Percentiles rank a stretch among this genome's conserved stretches.
Conservation (phyloP, 345 rosid species). For the Brassica juncea region DNA sequence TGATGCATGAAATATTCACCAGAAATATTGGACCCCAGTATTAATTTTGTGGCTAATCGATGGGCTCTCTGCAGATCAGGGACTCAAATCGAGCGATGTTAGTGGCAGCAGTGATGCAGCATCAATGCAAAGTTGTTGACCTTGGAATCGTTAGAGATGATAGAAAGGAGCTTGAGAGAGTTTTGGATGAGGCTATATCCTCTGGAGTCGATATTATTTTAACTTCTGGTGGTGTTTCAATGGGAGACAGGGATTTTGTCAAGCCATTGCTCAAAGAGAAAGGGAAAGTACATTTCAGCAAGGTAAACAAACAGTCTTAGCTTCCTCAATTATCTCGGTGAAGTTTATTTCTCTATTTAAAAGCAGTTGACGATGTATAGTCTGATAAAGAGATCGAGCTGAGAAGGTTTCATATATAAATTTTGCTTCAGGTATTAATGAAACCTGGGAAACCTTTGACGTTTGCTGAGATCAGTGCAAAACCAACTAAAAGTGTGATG, state of each 20-base stretch:
- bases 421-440: slow-evolving; percentile 72
- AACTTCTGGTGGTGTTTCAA: slow-evolving; percentile 98
- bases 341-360: background rate
- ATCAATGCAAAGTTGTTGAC: slow-evolving; percentile 77
- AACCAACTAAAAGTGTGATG: slow-evolving; percentile 39
- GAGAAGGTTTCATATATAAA: background rate
- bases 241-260: slow-evolving; percentile 96
- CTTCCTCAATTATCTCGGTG: background rate
- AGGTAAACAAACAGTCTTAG: slow-evolving; percentile 49
- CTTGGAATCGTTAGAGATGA: slow-evolving; percentile 85
- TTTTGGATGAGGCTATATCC: slow-evolving; percentile 60
- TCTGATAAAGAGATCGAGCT: background rate
- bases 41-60: slow-evolving; percentile 27
- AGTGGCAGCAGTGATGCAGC: slow-evolving; percentile 78
- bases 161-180: slow-evolving; percentile 63
- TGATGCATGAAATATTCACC: slow-evolving; percentile 14
- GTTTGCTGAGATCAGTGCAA: slow-evolving; percentile 67
- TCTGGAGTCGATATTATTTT: slow-evolving; percentile 74
- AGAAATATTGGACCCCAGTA: slow-evolving; percentile 11
- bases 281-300: slow-evolving; percentile 72
- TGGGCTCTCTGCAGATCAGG: slow-evolving; percentile 65
- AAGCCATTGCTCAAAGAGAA: slow-evolving; percentile 77
- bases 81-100: slow-evolving; percentile 95
- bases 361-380: slow-evolving; percentile 10
- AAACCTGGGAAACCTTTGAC: slow-evolving; percentile 96